Base-by-base conservation (phyloP, 2,329 filamentous ascomycete species). In the Mollisiaceae sp. region DNA sequence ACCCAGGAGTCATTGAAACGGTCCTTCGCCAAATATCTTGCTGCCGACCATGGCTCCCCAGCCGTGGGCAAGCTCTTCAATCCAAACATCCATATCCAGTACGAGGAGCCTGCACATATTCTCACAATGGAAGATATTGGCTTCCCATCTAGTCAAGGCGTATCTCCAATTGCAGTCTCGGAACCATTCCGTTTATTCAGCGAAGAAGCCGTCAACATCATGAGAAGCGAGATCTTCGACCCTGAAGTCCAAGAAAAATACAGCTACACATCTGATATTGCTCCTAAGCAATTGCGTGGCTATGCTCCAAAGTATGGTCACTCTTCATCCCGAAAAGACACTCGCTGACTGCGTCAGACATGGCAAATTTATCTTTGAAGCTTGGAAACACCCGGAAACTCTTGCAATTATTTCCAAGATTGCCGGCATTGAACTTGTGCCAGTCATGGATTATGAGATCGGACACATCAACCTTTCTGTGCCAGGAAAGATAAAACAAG, bases 171-270 rank as follows among this genome's bases (percentile, higher is more conserved):
- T 58, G 89, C 87, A 14, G 87, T 89, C 60, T 89, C 87, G 0
- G 85, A 89, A 65, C 87, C 88, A 0, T 91, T 91, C 74, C 80
- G 81, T 3, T 80, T 91, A 27, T 91, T 91, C 76, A 85, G 85
- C 12, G 73, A 81, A 38, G 86, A 89, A 56, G 87, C 88, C 1
- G 81, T 91, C 59, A 77, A 83, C 71, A 81, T 83, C 60, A 89
- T 91, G 82, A 82, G 89, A 62, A 77, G 78, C 2, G 88, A 91
- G 74, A 82, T 90, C n/a, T 79, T 89, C 45, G 82, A 82, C 56
- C 79, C 84, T 0, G 80, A 84, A 43, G 85, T 89, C 3, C 80
- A 83, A 69, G 76, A 81, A 9, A 84, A 87, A 50, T 88, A 83
- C 75, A 80, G 80, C 59, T 89, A 82, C 74, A 83, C 82, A 38